Percentiles rank a stretch among this genome's conserved stretches.
phyloP scores from a whole-genome alignment of 306 rosid species.

The Pyrus betulifolia region DNA sequence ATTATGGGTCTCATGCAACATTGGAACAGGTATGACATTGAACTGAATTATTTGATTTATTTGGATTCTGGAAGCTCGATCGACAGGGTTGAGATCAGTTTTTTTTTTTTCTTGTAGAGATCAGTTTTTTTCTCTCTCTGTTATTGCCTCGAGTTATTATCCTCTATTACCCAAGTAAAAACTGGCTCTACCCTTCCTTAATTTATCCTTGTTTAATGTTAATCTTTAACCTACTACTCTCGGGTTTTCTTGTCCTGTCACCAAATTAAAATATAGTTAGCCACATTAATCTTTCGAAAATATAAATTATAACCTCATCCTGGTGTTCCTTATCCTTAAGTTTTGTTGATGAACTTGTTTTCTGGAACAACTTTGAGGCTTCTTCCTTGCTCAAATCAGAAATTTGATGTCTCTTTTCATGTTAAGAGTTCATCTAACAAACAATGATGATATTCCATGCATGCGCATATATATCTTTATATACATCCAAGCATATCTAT shows the following conservation, averaged over 20 bases:
- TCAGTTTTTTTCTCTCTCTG: background rate
- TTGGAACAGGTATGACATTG: constrained; percentile 53
- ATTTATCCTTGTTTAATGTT: background rate
- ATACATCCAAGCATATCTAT: background rate
- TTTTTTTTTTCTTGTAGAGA: constrained; percentile 3
- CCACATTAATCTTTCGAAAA: background rate
- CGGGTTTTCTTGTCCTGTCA: background rate
- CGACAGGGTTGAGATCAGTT: background rate
- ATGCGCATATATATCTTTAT: background rate
- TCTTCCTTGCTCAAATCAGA: background rate
- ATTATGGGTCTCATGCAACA: constrained; percentile 77
- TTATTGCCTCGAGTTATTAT: constrained; percentile 2
- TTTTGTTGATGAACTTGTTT: background rate
- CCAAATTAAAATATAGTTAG: background rate
- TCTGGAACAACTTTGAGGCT: background rate
- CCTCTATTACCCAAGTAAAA: background rate
- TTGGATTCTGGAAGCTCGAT: background rate
- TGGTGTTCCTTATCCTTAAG: background rate
- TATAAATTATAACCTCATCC: background rate
- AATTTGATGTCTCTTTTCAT: background rate
- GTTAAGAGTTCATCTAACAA: background rate
- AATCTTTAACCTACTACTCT: background rate
- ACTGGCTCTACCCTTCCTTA: background rate
- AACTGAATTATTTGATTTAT: background rate
- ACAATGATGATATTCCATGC: background rate